Evolutionary conservation across 2,329 filamentous ascomycete genomes (phyloP), one percentile per base, ranked within the genome.

Genomic region (Colletotrichum sansevieriae): DNA sequence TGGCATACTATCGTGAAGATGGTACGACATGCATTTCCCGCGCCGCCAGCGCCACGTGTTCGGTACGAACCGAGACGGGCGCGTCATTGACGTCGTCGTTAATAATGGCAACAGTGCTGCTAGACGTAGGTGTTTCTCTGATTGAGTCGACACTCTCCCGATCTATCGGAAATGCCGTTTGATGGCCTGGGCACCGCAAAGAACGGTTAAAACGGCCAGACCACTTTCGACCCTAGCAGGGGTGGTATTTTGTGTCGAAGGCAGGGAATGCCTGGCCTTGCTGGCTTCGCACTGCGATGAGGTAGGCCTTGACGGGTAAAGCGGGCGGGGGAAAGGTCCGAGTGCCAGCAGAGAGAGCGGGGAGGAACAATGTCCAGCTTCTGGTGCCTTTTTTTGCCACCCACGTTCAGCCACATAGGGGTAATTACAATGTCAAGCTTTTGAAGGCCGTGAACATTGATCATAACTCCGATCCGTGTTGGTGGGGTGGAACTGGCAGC

Each of bases 31-130:
- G 12, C 25, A 41, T 3, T 25, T 18, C 29, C 7, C 20, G 46
- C 33, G 39, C 43, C 22, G 22, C 35, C 60, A 41, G 29, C 56
- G 52, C 54, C 54, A 47, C 39, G 33, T 59, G 60, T 29, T 39
- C 22, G 54, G 54, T 46, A 18, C 47, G 61, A 65, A 43, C 61
- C 33, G 61, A 46, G 22, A 15, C 9, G 20, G 39, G 46, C 46
- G 22, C 41, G 25, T 20, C 51, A 12, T 25, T 18, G 12, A 25
- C 18, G 35, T 20, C 29, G 52, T 60, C 20, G 20, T 49, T 33
- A 49, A 51, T 33, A 49, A 51, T 49, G 44, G 57, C 44, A 60
- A 55, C 44, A 9, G 18, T n/a, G n/a, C 25, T 35, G 7, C 18
- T 15, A 13, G 29, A 15, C 29, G 22, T 11, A 15, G n/a, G 20